Evolutionary conservation across 1,284 basidiomycete genomes (phyloP).

Genomic region (Anthracocystis setariae): DNA sequence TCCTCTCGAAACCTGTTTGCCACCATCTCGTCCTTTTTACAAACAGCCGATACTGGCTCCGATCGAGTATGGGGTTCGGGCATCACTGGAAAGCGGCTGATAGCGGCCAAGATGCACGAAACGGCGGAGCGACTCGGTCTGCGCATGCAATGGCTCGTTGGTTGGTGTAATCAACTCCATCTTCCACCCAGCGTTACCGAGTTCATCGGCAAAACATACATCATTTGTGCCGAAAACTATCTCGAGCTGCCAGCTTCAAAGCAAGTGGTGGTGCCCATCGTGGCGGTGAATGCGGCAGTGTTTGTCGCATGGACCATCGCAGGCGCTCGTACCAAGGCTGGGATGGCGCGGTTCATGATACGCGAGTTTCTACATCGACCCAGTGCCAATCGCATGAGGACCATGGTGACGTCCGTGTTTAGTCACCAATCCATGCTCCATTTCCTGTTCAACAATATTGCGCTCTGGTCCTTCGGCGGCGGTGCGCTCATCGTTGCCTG

Average conservation of each 20-base stretch:
- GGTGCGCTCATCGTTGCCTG: constrained; percentile 39
- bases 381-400: constrained; percentile 20
- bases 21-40: constrained; percentile 32
- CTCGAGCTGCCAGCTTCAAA: constrained; percentile 43
- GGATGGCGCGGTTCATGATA: constrained; percentile 26
- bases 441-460: constrained; percentile 70
- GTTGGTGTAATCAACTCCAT: constrained; percentile 42
- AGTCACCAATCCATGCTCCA: constrained; percentile 60
- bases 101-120: constrained; percentile 32
- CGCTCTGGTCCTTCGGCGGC: constrained; percentile 69
- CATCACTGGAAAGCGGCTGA: constrained; percentile 17
- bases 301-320: constrained; percentile 49
- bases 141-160: constrained; percentile 37
- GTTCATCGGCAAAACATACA: constrained; percentile 31
- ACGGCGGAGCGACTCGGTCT: constrained; percentile 29
- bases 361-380: constrained; percentile 50
- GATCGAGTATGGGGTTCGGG: constrained; percentile 17
- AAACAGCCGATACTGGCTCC: not conserved
- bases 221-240: constrained; percentile 40
- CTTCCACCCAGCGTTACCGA: constrained; percentile 23
- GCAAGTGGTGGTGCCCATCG: constrained; percentile 47
- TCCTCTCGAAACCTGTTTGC: constrained; percentile 29
- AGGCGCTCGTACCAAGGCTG: constrained; percentile 1
- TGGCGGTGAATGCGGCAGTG: constrained; percentile 49
- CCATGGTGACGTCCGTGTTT: constrained; percentile 54